A percentile compares a stretch with the other conserved stretches of the same genome.
Evolutionary conservation across 768 basidiomycete genomes (phyloP).

Genomic region (Austroboletus eburneus): DNA sequence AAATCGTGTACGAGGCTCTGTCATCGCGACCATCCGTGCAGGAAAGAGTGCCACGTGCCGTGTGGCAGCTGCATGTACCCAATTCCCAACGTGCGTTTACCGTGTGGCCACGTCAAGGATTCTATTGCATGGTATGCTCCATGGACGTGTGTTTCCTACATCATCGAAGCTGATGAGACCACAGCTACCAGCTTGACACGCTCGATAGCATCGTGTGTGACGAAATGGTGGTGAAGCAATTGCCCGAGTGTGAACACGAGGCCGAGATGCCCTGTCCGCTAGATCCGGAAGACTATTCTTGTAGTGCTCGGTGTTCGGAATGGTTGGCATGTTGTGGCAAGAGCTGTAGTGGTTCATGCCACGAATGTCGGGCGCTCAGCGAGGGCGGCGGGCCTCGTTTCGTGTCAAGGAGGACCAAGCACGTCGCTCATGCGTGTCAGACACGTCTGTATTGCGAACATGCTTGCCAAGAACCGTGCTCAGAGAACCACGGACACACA

Average conservation of each 20-base stretch:
- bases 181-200: slow-evolving; percentile 44
- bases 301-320: slow-evolving; percentile 39
- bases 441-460: slow-evolving; percentile 54
- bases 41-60: slow-evolving; percentile 42
- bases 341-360: slow-evolving; percentile 46
- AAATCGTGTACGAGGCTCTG: slow-evolving; percentile 52
- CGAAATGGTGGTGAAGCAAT: slow-evolving; percentile 38
- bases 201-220: slow-evolving; percentile 43
- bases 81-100: slow-evolving; percentile 43
- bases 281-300: slow-evolving; percentile 38
- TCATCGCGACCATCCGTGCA: slow-evolving; percentile 54
- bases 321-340: slow-evolving; percentile 52
- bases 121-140: slow-evolving; percentile 47
- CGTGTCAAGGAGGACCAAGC: slow-evolving; percentile 33
- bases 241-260: slow-evolving; percentile 53
- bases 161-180: background rate
- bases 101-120: slow-evolving; percentile 51
- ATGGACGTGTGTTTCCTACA: background rate
- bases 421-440: slow-evolving; percentile 47
- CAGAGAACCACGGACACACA: slow-evolving; percentile 46
- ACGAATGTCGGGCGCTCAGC: slow-evolving; percentile 40
- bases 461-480: slow-evolving; percentile 46
- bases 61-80: slow-evolving; percentile 55
- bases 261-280: slow-evolving; percentile 44
- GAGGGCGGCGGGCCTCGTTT: background rate